A percentile compares a stretch with the other conserved stretches of the same genome.
Evolutionary conservation across 208 protist genomes (phyloP).

Genomic region (Trypanosoma congolense): DNA sequence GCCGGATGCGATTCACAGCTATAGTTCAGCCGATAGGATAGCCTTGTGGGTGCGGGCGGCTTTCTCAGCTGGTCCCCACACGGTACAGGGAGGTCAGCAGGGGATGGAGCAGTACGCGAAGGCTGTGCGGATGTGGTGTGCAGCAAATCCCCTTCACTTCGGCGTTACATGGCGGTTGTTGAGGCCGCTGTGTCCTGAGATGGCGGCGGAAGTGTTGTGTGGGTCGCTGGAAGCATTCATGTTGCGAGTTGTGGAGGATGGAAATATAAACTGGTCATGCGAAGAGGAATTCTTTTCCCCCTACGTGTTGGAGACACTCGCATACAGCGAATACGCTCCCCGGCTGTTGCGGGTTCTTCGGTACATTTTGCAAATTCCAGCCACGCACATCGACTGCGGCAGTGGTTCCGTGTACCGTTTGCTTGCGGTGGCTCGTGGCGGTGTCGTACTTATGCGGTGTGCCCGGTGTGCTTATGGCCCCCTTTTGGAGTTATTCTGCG

Average conservation of each 20-base stretch:
- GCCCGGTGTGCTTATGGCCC: constrained; percentile 8
- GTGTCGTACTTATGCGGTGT: constrained; percentile 20
- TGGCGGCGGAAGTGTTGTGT: constrained; percentile 22
- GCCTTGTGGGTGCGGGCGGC: constrained; percentile 8
- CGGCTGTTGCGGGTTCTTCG: constrained; percentile 11
- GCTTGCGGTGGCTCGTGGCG: constrained; percentile 27
- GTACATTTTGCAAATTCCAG: constrained; percentile 22
- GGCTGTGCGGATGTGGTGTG: constrained; percentile 21
- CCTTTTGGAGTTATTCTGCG: constrained; percentile 23
- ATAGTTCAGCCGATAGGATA: constrained; percentile 20
- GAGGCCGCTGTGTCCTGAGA: constrained; percentile 10
- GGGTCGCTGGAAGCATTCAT: constrained; percentile 14
- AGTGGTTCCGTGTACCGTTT: constrained; percentile 20
- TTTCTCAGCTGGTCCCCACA: background rate
- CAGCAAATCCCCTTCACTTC: constrained; percentile 22
- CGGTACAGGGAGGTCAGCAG: background rate
- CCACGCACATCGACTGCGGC: constrained; percentile 23
- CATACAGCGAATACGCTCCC: constrained; percentile 13
- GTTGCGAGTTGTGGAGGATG: background rate
- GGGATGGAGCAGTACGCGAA: constrained; percentile 9
- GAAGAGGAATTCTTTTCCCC: constrained; percentile 12
- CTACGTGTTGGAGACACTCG: constrained; percentile 21
- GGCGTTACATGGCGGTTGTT: constrained; percentile 22
- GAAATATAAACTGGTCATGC: constrained; percentile 5
- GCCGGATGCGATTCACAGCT: constrained; percentile 7